phyloP scores from a whole-genome alignment of 2,329 filamentous ascomycete species.

The Colletotrichum tropicale region DNA sequence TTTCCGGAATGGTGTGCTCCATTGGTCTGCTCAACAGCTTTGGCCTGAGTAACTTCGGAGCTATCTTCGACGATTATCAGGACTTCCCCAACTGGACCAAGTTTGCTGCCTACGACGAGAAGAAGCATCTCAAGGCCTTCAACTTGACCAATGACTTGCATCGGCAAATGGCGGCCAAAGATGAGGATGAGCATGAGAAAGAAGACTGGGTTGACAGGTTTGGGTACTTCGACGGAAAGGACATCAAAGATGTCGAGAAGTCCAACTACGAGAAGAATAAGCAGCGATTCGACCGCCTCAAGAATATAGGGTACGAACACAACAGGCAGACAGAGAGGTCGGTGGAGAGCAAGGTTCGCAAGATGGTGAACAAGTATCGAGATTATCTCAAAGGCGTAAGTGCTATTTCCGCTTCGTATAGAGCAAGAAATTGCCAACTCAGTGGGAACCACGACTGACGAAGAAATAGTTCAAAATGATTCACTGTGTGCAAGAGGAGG shows the following conservation, averaged over 20 bases:
- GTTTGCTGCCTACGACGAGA: background rate
- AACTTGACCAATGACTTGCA: background rate
- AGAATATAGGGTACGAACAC: background rate
- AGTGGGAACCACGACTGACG: background rate
- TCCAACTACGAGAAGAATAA: background rate
- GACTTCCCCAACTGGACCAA: slow-evolving; percentile 6
- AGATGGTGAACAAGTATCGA: background rate
- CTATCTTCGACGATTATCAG: slow-evolving; percentile 20
- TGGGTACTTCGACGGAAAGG: background rate
- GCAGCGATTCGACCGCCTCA: background rate
- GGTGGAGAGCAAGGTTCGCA: background rate
- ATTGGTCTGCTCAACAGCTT: slow-evolving; percentile 18
- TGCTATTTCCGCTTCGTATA: rapidly evolving
- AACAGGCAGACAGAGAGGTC: background rate
- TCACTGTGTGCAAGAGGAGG: background rate
- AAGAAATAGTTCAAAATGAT: background rate
- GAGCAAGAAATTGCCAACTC: rapidly evolving
- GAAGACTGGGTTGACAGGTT: background rate
- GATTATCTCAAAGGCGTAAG: background rate
- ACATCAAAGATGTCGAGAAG: background rate
- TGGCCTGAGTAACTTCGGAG: slow-evolving; percentile 3
- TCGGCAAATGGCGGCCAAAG: background rate
- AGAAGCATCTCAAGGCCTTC: background rate
- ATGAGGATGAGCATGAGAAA: background rate
- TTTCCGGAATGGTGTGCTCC: slow-evolving; percentile 28